phyloP scores from a whole-genome alignment of 2,329 filamentous ascomycete genomes.

The Beauveria varroae region DNA sequence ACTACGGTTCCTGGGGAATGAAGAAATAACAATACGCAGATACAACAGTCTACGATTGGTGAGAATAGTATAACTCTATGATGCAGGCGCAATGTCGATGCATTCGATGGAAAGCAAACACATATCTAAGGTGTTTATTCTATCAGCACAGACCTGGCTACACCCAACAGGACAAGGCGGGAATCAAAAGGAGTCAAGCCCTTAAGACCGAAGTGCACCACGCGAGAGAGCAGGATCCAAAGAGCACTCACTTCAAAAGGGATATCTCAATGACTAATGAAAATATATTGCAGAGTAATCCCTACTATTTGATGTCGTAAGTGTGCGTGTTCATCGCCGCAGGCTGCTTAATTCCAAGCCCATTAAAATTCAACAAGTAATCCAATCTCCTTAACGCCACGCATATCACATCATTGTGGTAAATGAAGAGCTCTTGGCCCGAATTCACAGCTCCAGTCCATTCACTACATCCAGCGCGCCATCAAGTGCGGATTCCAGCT shows the following conservation, averaged over 20 bases:
- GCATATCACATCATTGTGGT: neutral
- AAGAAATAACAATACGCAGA: neutral
- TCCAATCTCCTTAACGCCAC: constrained; percentile 1
- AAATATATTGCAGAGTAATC: neutral
- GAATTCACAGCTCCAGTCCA: constrained; percentile 29
- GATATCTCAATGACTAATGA: too few relatives aligned
- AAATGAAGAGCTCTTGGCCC: neutral
- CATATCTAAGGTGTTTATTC: too few relatives aligned
- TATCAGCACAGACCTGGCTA: too few relatives aligned
- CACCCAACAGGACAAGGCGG: too few relatives aligned
- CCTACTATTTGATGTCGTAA: neutral
- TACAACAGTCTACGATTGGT: neutral
- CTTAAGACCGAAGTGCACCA: too few relatives aligned
- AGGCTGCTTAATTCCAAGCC: neutral
- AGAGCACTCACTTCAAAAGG: neutral
- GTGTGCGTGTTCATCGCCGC: neutral
- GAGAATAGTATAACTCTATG: neutral
- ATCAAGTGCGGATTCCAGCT: constrained; percentile 54
- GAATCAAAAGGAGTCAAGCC: too few relatives aligned
- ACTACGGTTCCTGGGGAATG: constrained; percentile 8
- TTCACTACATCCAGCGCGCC: constrained; percentile 53
- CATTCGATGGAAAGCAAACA: too few relatives aligned
- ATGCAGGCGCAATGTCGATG: neutral
- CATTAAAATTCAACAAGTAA: neutral
- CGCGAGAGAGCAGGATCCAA: too few relatives aligned